Conservation (phyloP, 768 basidiomycete genomes). For the Phaeotremella fagi region DNA sequence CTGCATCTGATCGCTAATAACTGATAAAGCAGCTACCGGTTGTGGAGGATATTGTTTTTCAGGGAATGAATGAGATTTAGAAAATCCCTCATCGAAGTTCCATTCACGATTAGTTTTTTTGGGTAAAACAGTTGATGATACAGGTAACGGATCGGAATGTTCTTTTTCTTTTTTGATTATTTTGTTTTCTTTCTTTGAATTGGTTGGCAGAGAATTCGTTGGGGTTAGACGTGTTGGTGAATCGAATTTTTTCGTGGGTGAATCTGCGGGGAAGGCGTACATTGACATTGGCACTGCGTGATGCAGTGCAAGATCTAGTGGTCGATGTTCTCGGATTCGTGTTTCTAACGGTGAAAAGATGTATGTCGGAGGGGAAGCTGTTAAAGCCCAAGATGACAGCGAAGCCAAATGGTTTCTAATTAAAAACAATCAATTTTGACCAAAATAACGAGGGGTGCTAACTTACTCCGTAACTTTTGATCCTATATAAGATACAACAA, state of each 20-base stretch:
- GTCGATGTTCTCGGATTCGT: conserved; percentile 29
- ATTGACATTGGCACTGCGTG: conserved; percentile 45
- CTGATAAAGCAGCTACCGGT: conserved; percentile 32
- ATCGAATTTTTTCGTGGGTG: background rate
- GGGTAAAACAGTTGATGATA: background rate
- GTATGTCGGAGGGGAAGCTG: conserved; percentile 31
- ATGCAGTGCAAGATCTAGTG: conserved; percentile 28
- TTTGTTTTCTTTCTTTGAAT: background rate
- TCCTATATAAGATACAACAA: conserved; percentile 42
- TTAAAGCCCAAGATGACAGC: conserved; percentile 37
- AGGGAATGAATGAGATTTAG: background rate
- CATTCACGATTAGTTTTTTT: background rate
- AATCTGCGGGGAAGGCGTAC: conserved; percentile 32
- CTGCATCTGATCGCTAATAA: conserved; percentile 13
- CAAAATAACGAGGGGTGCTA: background rate
- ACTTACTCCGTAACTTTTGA: conserved; percentile 42
- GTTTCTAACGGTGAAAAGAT: conserved; percentile 44
- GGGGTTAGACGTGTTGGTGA: background rate
- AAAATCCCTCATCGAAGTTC: background rate
- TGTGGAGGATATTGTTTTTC: conserved; percentile 17
- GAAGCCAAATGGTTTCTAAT: conserved; percentile 38
- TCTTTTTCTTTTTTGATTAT: background rate
- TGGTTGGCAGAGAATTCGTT: background rate
- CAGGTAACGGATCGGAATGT: background rate
- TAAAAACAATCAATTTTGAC: background rate